Base-by-base conservation (phyloP, 1,284 basidiomycete species). In the Violaceomyces palustris region DNA sequence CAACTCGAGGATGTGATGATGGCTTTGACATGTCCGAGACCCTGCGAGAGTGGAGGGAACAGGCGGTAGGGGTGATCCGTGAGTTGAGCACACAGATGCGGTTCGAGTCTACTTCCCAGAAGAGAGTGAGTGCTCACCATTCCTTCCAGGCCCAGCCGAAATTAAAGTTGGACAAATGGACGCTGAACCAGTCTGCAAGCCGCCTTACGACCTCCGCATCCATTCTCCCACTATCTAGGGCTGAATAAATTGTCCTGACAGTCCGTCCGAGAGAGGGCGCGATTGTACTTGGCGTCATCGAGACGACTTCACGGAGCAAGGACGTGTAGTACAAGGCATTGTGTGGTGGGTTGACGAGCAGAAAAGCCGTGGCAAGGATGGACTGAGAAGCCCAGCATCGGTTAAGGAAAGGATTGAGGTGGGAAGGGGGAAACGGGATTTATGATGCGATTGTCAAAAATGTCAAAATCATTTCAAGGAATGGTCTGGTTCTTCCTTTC, bases 131-230 rank as follows among this genome's bases (percentile, higher is more conserved):
- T 8, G 42, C 82, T 33, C 53, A 91, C 93, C 94, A 99, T 79
- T 98, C 94, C 67, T 90, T 91, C 94, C 94, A 99, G n/a, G 92
- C 90, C 94, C 94, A 99, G 64, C 85, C 83, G 77, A 97, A 98
- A 17, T 86, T 86, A 75, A 98, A 99, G 76, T 98, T 99, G 64
- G 87, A 91, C 81, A 98, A 86, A 67, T 99, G 94, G 2, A 88
- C 80, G 5, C 88, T 82, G 67, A 97, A 96, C 94, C 94, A 98
- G 60, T 94, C 90, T 0, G 87, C 82, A 48, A 91, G 86, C 17
- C 89, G 79, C 43, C 83, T 79, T 0, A 85, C 79, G 34, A 88
- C 77, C 62, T 94, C 92, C 4, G 87, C 82, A 58, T 96, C 92
- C 27, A 96, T 78, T 5, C 58, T 45, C 14, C 67, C 66, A 1